Base-by-base conservation (phyloP, 768 basidiomycete genomes). In the Pholiota conissans region DNA sequence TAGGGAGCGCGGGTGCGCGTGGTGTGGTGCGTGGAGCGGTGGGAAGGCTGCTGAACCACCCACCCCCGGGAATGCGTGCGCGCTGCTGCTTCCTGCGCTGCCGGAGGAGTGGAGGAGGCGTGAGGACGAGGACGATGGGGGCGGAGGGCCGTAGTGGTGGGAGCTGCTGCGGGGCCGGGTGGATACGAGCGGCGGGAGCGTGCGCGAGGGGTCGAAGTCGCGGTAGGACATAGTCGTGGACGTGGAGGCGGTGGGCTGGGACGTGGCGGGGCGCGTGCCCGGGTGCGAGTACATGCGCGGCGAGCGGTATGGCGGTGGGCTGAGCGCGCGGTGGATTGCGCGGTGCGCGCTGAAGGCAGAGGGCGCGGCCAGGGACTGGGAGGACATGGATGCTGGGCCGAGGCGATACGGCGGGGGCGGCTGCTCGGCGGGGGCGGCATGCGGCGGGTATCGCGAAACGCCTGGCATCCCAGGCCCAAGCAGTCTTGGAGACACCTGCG, bases 391-490 rank as follows among this genome's bases (percentile, higher is more conserved):
- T 18, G 27, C 27, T 16, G 27, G 47, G 11, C 29, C 63, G 42
- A 60, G 63, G 4, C 65, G 65, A 49, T 66, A 65, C 29, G 55
- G 54, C 4, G n/a, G n/a, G n/a, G n/a, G n/a, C n/a, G n/a, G n/a
- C n/a, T n/a, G n/a, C n/a, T n/a, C n/a, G n/a, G n/a, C n/a, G n/a
- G n/a, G n/a, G n/a, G 22, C 27, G 18, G 57, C 56, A 6, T 63
- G 63, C 26, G 59, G 54, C 47, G 61, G 48, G 37, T 63, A 58
- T 20, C 50, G 35, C n/a, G 73, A 70, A 24, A 64, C 60, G 55
- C 77, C 81, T 26, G 83, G 81, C 68, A 85, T 77, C 40, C 77
- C 74, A 18, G 46, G 54, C 3, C 45, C 46, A 18, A 46, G 54
- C 14, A 46, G 46, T 5, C 29, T 28, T 20, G 75, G 59, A 35